Conservation (phyloP, 1,284 basidiomycete species). For the Boletellus deceptivus region DNA sequence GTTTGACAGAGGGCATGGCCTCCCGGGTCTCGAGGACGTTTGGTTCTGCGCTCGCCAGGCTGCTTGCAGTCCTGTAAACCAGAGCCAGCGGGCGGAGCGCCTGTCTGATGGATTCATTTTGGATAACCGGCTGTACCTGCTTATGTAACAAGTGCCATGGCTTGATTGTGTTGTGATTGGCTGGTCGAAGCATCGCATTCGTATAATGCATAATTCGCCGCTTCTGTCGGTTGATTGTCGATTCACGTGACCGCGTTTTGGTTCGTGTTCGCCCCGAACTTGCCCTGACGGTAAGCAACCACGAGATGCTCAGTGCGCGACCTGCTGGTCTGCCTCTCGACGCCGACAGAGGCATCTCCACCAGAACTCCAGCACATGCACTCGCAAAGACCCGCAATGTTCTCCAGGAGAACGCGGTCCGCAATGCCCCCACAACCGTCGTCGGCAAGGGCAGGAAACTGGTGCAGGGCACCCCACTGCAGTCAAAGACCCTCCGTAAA, state of each 20-base stretch:
- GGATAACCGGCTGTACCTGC: no score
- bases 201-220: no score
- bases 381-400: slow-evolving; percentile 37
- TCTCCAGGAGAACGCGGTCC: slow-evolving; percentile 53
- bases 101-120: slow-evolving; percentile 78
- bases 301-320: slow-evolving; percentile 26
- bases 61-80: slow-evolving; percentile 38
- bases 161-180: no score
- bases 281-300: slow-evolving; percentile 5
- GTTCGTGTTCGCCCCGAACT: slow-evolving; percentile 23
- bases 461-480: slow-evolving; percentile 39
- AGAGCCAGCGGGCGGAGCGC: slow-evolving; percentile 59
- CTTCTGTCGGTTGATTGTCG: slow-evolving; percentile 1
- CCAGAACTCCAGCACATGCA: slow-evolving; percentile 49
- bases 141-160: no score
- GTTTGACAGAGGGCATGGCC: slow-evolving; percentile 76
- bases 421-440: slow-evolving; percentile 40
- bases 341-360: slow-evolving; percentile 33
- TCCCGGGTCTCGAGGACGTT: slow-evolving; percentile 70
- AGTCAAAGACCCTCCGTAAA: slow-evolving; percentile 36
- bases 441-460: slow-evolving; percentile 45
- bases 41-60: slow-evolving; percentile 42
- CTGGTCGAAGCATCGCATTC: no score
- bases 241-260: slow-evolving; percentile 28
- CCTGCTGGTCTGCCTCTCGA: slow-evolving; percentile 40